Evolutionary conservation across 2,329 filamentous ascomycete species (phyloP).

Genomic region (Nigrospora sphaerica): DNA sequence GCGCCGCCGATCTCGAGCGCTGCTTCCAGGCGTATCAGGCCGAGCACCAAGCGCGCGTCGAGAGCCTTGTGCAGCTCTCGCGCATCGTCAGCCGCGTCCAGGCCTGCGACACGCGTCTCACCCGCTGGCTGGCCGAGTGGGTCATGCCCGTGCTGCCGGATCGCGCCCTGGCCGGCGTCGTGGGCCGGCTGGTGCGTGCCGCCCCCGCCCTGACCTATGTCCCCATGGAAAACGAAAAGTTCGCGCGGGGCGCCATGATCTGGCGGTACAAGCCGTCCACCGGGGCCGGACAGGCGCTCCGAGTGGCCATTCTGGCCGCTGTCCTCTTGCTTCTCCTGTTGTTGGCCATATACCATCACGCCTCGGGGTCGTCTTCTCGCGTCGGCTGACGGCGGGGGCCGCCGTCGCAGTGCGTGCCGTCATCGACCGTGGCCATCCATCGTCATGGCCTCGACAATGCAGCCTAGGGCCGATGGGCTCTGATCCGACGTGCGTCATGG

Average conservation of each 20-base stretch:
- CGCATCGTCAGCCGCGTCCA: background rate
- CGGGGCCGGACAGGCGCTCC: too few species aligned
- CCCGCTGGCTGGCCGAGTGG: background rate
- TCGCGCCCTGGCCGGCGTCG: background rate
- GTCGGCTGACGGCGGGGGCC: too few species aligned
- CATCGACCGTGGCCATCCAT: too few species aligned
- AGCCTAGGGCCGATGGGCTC: too few species aligned
- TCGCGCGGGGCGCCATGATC: background rate
- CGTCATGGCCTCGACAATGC: too few species aligned
- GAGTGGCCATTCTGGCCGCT: too few species aligned
- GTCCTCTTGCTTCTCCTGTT: too few species aligned
- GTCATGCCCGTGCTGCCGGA: background rate
- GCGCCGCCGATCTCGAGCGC: background rate
- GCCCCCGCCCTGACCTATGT: background rate
- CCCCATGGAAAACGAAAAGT: background rate
- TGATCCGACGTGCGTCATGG: too few species aligned
- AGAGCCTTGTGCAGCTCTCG: background rate
- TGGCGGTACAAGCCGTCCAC: too few species aligned
- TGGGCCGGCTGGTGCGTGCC: background rate
- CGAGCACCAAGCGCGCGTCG: background rate
- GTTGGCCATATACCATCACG: too few species aligned
- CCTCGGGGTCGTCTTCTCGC: too few species aligned
- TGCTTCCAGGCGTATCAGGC: background rate
- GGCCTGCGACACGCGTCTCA: background rate
- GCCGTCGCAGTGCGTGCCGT: too few species aligned